Evolutionary conservation across 768 basidiomycete species (phyloP).

Genomic region (Postia placenta): DNA sequence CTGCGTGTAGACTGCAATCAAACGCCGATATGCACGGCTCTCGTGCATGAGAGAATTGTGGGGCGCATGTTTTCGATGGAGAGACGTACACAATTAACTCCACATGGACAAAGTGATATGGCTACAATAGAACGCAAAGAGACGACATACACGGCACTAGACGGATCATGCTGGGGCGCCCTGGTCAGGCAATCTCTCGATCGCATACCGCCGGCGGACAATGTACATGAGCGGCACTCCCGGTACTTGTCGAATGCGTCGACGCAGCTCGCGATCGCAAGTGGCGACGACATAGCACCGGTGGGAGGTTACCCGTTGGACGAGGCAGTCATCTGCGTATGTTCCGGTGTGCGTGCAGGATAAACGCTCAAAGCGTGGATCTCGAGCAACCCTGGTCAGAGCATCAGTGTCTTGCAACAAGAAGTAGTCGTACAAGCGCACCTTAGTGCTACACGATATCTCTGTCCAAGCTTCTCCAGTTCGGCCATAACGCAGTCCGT

Average conservation of each 20-base stretch:
- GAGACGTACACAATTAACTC: background rate
- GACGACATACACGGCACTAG: background rate
- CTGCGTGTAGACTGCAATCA: no score
- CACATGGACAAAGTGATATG: background rate
- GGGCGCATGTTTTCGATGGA: no score
- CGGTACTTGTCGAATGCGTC: slow-evolving; percentile 87
- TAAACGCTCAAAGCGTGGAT: slow-evolving; percentile 93
- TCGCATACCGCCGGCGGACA: slow-evolving; percentile 84
- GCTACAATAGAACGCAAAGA: background rate
- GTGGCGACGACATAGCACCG: slow-evolving; percentile 98
- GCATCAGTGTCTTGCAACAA: slow-evolving; percentile 4
- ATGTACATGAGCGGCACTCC: slow-evolving; percentile 98
- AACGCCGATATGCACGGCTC: no score
- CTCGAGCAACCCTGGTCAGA: slow-evolving; percentile 79
- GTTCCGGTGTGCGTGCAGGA: slow-evolving; percentile 90
- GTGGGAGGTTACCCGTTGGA: slow-evolving; percentile 91
- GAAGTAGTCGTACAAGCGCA: slow-evolving; percentile 39
- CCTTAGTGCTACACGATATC: slow-evolving; percentile 92
- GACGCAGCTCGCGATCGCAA: slow-evolving; percentile 90
- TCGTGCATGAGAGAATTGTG: no score
- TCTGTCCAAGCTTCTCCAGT: slow-evolving; percentile 93
- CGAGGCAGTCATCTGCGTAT: slow-evolving; percentile 98
- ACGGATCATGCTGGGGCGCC: slow-evolving; percentile 52
- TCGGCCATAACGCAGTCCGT: slow-evolving; percentile 99
- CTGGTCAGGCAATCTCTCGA: slow-evolving; percentile 92